Percentiles rank a stretch among this genome's conserved stretches.
Conservation (phyloP, 345 rosid genomes). For the Pistacia atlantica region DNA sequence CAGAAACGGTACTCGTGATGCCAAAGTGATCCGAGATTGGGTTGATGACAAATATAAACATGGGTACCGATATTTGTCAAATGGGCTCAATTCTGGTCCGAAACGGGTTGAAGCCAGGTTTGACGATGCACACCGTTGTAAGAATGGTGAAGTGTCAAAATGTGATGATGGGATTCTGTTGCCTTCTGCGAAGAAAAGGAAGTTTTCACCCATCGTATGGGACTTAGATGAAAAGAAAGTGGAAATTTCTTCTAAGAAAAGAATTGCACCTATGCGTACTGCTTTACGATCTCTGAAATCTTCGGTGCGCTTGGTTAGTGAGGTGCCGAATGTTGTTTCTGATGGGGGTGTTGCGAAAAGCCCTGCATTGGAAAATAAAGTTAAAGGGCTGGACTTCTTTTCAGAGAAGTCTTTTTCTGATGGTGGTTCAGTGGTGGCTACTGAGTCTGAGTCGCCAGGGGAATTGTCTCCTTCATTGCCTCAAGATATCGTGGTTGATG, state of each 20-base stretch:
- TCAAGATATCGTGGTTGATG: constrained; percentile 25
- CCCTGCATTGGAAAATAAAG: constrained; percentile 6
- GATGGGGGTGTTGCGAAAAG: constrained; percentile 26
- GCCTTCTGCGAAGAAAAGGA: constrained; percentile 61
- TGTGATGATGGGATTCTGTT: constrained; percentile 30
- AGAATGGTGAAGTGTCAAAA: constrained; percentile 21
- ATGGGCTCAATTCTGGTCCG: background rate
- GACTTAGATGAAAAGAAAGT: constrained; percentile 38
- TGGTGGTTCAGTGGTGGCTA: background rate
- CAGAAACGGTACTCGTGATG: constrained; percentile 32
- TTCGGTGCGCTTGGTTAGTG: constrained; percentile 14
- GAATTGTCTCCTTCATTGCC: constrained; percentile 18
- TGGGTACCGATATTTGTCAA: background rate
- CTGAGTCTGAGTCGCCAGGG: constrained; percentile 9
- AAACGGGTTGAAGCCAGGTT: constrained; percentile 25
- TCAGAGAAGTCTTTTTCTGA: constrained; percentile 19
- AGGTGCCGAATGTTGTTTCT: constrained; percentile 12
- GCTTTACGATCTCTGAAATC: constrained; percentile 19
- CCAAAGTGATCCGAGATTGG: constrained; percentile 12
- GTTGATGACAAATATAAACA: background rate
- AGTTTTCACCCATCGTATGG: constrained; percentile 62
- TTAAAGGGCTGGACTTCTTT: constrained; percentile 20
- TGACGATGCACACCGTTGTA: constrained; percentile 14
- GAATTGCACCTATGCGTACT: constrained; percentile 16
- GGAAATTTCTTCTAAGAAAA: constrained; percentile 32